phyloP scores from a whole-genome alignment of 2,329 filamentous ascomycete genomes.

The Sarocladium strictum region DNA sequence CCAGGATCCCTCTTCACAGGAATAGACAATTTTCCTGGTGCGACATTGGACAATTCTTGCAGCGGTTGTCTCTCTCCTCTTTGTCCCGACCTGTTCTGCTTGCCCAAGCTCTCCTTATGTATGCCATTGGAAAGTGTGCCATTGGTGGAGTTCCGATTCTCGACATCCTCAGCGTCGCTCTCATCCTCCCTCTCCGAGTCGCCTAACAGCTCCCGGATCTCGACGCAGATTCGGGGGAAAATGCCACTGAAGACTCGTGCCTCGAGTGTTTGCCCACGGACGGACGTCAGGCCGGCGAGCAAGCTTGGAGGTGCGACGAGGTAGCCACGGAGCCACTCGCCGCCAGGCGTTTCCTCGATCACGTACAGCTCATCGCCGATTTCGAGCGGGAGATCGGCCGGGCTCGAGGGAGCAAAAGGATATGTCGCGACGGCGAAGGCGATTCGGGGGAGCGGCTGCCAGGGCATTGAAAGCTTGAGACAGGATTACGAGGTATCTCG shows the following conservation, averaged over 20 bases:
- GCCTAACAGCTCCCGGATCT: slow-evolving; percentile 86
- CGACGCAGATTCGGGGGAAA: slow-evolving; percentile 90
- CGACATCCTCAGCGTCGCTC: slow-evolving; percentile 30
- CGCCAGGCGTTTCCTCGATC: slow-evolving; percentile 90
- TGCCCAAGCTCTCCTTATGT: slow-evolving; percentile 22
- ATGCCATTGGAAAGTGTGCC: slow-evolving; percentile 16
- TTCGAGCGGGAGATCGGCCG: slow-evolving; percentile 90
- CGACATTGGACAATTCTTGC: slow-evolving; percentile 33
- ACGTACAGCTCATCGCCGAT: slow-evolving; percentile 98
- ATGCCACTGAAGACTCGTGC: slow-evolving; percentile 98
- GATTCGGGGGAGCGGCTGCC: slow-evolving; percentile 93
- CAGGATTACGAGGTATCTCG: slow-evolving; percentile 13
- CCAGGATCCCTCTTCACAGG: slow-evolving; percentile 56
- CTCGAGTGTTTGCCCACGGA: slow-evolving; percentile 88
- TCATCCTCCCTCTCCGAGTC: slow-evolving; percentile 50
- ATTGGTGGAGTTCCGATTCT: background rate
- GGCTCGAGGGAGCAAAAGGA: slow-evolving; percentile 80
- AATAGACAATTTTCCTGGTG: slow-evolving; percentile 36
- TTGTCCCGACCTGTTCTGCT: slow-evolving; percentile 15
- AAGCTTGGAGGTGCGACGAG: slow-evolving; percentile 90
- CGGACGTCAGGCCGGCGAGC: slow-evolving; percentile 82
- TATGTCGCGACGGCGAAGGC: slow-evolving; percentile 96
- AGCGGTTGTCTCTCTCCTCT: slow-evolving; percentile 20
- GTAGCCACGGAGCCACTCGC: slow-evolving; percentile 92
- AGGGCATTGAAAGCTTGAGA: slow-evolving; percentile 63